Percentiles rank a stretch among this genome's conserved stretches.
Conservation (phyloP, 1,284 basidiomycete species). For the Caloboletus inedulis region DNA sequence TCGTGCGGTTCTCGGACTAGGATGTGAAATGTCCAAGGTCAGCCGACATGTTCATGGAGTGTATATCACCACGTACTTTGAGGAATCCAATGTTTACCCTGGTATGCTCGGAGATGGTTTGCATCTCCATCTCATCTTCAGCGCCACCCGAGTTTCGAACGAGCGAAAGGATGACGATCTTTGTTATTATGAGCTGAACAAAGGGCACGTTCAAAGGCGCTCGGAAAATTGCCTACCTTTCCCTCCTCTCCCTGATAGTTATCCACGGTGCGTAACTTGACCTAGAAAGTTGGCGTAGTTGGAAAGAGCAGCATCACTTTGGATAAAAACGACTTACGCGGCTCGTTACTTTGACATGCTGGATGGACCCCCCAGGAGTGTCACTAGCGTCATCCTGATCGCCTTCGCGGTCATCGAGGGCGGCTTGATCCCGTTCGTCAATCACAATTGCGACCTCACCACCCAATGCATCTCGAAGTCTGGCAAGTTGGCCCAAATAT, state of each 20-base stretch:
- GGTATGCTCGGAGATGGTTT: conserved; percentile 23
- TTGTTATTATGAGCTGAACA: neutral
- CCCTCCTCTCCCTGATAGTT: conserved; percentile 76
- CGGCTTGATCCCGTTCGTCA: conserved; percentile 65
- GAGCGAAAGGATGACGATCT: conserved; percentile 68
- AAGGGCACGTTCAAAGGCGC: neutral
- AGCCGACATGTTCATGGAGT: neutral
- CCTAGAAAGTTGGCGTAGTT: conserved; percentile 35
- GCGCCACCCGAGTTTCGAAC: conserved; percentile 60
- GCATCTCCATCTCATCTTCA: conserved; percentile 33
- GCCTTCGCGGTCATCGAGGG: conserved; percentile 48
- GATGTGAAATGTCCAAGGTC: neutral
- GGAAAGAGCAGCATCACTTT: neutral
- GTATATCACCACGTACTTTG: conserved; percentile 39
- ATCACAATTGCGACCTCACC: conserved; percentile 57
- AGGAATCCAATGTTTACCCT: conserved; percentile 64
- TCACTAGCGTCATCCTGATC: conserved; percentile 37
- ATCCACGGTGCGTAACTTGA: conserved; percentile 69
- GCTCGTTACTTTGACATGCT: conserved; percentile 48
- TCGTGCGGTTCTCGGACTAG: conserved; percentile 57
- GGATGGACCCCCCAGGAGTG: conserved; percentile 31
- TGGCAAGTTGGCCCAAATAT: conserved; percentile 69
- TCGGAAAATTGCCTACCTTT: conserved; percentile 32
- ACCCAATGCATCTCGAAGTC: conserved; percentile 50
- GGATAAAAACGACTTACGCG: conserved; percentile 36